Base-by-base conservation (phyloP, 2,329 filamentous ascomycete genomes). In the Dryadomyces sulphureus region DNA sequence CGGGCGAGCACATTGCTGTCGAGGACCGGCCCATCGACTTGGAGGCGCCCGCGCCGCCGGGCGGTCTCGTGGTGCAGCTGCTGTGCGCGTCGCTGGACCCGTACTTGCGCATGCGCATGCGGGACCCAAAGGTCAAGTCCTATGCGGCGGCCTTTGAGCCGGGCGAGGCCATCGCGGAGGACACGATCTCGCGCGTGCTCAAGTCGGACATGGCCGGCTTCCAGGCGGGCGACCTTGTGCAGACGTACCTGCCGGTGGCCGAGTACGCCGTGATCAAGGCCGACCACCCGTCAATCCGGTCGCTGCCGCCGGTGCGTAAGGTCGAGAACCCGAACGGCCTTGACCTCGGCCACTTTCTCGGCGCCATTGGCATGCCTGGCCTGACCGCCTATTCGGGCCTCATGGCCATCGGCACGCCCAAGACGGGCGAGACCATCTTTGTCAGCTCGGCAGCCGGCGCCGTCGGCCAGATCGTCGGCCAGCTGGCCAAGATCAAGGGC, bases 81-180 rank as follows among this genome's bases (percentile, higher is more conserved):
- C 73, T 81, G 56, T 86, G 83, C 61, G 70, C 79, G 52, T 89
- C 84, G 36, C 82, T 82, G 65, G 87, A 94, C 62, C 87, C 87
- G 2, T 94, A 93, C 67, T 77, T 84, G 68, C 82, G 88, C 48
- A 83, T 82, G 50, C 75, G 77, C 54, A 89, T 94, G 83, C 79
- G 85, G 41, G 63, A 69, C 41, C 58, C 82, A 7, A 60, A 67
- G 32, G 56, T 65, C 58, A 77, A 82, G 64, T 87, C 83, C 9
- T 92, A 88, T 67, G 60, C 68, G 20, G 68, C 79, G 1, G 62
- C 81, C 2, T 86, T 79, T 57, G 59, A 69, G 16, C 61, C 84
- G 41, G 69, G 71, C 59, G 63, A 74, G 54, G 75, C 84, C 51
- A 73, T 94, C 51, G 65, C 63, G 53, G 89, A 80, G 63, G 62